Conservation (phyloP, 2,329 filamentous ascomycete genomes). For the Aspergillus sp. region DNA sequence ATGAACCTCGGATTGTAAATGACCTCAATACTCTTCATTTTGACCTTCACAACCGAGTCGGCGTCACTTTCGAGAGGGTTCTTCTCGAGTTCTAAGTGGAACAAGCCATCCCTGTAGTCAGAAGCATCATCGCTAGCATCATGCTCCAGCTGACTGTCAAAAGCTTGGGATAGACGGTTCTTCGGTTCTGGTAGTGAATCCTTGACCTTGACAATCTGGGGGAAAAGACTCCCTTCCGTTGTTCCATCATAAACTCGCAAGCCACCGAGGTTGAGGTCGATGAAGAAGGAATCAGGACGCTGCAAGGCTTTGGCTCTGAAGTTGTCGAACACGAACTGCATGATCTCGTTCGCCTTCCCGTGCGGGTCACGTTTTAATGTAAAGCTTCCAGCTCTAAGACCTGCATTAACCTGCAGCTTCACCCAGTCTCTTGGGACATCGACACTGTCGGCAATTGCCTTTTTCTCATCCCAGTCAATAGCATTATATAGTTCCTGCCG, state of each 20-base stretch:
- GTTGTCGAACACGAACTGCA: conserved; percentile 90
- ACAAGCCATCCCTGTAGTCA: conserved; percentile 73
- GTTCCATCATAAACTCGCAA: conserved; percentile 95
- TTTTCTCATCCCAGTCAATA: conserved; percentile 98
- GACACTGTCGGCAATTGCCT: conserved; percentile 80
- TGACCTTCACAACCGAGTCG: conserved; percentile 85
- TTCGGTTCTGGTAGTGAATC: conserved; percentile 67
- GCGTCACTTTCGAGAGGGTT: conserved; percentile 92
- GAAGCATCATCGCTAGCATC: conserved; percentile 44
- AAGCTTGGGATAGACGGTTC: conserved; percentile 33
- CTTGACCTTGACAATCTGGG: conserved; percentile 95
- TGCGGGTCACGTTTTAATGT: conserved; percentile 85
- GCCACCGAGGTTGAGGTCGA: conserved; percentile 86
- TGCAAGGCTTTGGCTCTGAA: conserved; percentile 90
- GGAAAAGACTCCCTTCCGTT: conserved; percentile 84
- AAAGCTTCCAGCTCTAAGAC: conserved; percentile 93
- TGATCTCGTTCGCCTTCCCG: conserved; percentile 73
- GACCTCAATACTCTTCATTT: conserved; percentile 92
- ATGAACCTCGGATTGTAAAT: conserved; percentile 97
- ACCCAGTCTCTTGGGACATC: conserved; percentile 88
- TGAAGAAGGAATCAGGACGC: conserved; percentile 84
- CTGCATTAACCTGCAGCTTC: conserved; percentile 89
- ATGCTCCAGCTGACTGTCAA: conserved; percentile 40
- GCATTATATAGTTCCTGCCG: conserved; percentile 94
- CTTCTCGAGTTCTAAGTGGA: conserved; percentile 88